Percentiles rank a stretch among this genome's conserved stretches.
These are phyloP conservation scores for Hemisphaericaspora nanyangensis DNA, from an alignment of 805 yeast species.

Conservation along the genomic window DNA sequence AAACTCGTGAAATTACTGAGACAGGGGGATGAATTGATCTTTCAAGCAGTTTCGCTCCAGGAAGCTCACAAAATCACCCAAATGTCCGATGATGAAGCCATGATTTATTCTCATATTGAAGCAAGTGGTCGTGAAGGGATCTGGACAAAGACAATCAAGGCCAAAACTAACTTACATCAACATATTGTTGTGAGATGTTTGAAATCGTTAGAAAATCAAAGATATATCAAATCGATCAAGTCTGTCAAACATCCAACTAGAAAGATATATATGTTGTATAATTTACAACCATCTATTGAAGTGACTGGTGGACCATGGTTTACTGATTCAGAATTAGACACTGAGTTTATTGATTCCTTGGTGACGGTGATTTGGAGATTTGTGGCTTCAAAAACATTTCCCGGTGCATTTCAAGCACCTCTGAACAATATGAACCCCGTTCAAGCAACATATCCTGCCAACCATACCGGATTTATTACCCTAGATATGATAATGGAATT, in stretches of 20 bases:
- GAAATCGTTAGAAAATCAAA: constrained; percentile 73
- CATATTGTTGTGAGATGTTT: constrained; percentile 84
- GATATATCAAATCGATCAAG: constrained; percentile 85
- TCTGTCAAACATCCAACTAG: constrained; percentile 91
- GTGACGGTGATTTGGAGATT: constrained; percentile 85
- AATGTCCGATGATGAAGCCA: constrained; percentile 84
- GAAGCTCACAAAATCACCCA: constrained; percentile 76
- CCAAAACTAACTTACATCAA: constrained; percentile 84
- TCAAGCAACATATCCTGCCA: constrained; percentile 53
- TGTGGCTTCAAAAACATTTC: constrained; percentile 72
- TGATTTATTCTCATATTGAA: constrained; percentile 87
- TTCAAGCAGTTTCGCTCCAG: constrained; percentile 65
- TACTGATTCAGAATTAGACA: constrained; percentile 90
- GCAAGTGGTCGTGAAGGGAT: constrained; percentile 94
- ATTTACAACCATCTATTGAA: constrained; percentile 89
- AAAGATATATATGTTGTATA: constrained; percentile 92
- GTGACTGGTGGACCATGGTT: constrained; percentile 99
- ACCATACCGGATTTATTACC: constrained; percentile 61
- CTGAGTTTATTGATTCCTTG: constrained; percentile 85
- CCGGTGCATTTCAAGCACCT: constrained; percentile 57
- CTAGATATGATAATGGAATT: constrained; percentile 74
- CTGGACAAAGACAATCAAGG: constrained; percentile 90
- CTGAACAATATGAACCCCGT: constrained; percentile 28
- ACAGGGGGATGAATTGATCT: constrained; percentile 62
- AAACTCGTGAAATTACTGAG: constrained; percentile 68